Conservation (phyloP, 2,329 filamentous ascomycete genomes). For the Macroventuria anomochaeta region DNA sequence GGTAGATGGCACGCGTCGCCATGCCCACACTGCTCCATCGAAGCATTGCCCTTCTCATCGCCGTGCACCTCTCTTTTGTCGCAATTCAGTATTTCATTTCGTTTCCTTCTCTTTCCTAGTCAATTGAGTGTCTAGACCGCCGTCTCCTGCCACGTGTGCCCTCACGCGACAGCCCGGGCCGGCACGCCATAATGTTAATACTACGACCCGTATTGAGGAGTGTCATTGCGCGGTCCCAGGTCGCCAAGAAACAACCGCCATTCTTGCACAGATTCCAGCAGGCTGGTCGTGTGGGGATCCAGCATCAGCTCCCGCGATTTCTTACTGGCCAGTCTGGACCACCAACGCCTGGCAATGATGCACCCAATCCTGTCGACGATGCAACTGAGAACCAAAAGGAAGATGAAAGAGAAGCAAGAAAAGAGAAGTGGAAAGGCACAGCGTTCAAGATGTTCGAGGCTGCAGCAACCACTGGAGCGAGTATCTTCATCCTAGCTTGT, state of each 20-base stretch:
- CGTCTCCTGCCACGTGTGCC: conserved; percentile 26
- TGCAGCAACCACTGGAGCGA: conserved; percentile 59
- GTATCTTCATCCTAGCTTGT: conserved; percentile 56
- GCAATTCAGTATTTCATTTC: conserved; percentile 25
- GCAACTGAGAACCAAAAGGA: conserved; percentile 35
- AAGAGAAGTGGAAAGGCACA: conserved; percentile 48
- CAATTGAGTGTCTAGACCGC: conserved; percentile 16
- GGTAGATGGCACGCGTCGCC: conserved; percentile 12
- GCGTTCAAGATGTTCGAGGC: conserved; percentile 61
- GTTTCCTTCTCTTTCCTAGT: conserved; percentile 22
- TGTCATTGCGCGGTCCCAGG: conserved; percentile 10
- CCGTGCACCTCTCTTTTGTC: conserved; percentile 14
- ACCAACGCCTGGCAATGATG: conserved; percentile 46
- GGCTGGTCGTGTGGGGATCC: conserved; percentile 30
- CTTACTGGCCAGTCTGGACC: conserved; percentile 46
- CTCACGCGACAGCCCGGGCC: conserved; percentile 32
- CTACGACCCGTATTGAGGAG: conserved; percentile 28
- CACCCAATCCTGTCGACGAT: conserved; percentile 49
- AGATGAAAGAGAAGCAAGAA: conserved; percentile 28
- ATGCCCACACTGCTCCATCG: conserved; percentile 13
- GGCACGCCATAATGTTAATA: conserved; percentile 41
- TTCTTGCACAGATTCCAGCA: conserved; percentile 29
- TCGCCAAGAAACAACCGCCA: conserved; percentile 3
- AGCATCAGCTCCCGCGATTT: conserved; percentile 26
- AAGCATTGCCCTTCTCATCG: conserved; percentile 10